Evolutionary conservation across 345 rosid genomes (phyloP).

Genomic region (Clarkia xantiana): DNA sequence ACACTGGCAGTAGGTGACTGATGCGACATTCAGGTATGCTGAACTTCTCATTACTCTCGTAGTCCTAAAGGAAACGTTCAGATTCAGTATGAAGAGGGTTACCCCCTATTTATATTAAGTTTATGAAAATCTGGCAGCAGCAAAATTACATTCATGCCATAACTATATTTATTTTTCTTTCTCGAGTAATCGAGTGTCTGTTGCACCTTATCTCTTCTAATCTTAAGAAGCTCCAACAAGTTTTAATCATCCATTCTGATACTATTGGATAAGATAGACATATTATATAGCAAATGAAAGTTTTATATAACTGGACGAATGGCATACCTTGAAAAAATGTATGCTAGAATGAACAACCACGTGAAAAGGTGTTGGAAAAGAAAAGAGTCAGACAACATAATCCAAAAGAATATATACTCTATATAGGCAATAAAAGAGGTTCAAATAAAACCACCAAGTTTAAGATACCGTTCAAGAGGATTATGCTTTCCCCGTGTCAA

Average conservation of each 20-base stretch:
- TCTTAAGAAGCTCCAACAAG: no score
- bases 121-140: no score
- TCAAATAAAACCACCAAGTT: neutral
- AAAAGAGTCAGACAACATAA: constrained; percentile 1
- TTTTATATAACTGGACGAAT: neutral
- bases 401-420: neutral
- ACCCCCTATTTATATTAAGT: no score
- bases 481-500: constrained; percentile 74
- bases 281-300: neutral
- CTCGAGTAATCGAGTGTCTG: no score
- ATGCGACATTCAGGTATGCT: constrained; percentile 51
- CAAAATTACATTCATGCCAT: no score
- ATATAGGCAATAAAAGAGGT: constrained; percentile 2
- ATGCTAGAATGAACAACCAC: constrained; percentile 39
- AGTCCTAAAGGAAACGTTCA: constrained; percentile 52
- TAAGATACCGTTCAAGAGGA: constrained; percentile 71
- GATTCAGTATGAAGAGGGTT: neutral
- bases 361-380: constrained; percentile 4
- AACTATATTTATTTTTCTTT: no score
- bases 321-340: constrained; percentile 76
- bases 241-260: no score
- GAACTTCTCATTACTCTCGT: constrained; percentile 65
- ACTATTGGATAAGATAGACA: neutral
- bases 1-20: constrained; percentile 76
- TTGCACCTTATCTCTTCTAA: no score